Evolutionary conservation across 1,284 basidiomycete genomes (phyloP), one percentile per base, ranked within the genome.

Genomic region (Austroboletus niveus): DNA sequence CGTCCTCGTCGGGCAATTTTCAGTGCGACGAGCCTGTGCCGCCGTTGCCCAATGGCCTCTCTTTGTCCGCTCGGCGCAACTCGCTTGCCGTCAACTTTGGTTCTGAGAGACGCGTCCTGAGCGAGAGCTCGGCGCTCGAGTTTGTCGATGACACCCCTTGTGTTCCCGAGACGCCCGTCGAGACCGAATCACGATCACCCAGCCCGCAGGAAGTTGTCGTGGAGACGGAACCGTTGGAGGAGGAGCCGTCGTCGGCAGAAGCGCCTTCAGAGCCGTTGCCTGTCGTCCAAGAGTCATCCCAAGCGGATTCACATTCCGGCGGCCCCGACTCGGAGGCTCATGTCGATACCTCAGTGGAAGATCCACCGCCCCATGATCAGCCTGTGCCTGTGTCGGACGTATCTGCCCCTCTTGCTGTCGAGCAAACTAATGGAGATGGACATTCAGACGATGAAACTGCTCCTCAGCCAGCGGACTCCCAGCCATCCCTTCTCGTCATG

Each of bases 81-180:
- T 69, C 68, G 47, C 42, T 70, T 15, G 60, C 67, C 15, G 41
- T 60, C 43, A 49, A 56, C 10, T 61, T 68, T 51, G 56, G 54
- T 12, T 45, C 57, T 24, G 57, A 42, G 22, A 56, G 53, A 50
- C 61, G 57, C 24, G 59, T 49, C 31, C 36, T 55, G 53, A 62
- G 54, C 39, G 10, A 48, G n/a, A 53, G 48, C 14, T 52, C 12
- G 11, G n/a, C 36, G 5, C 36, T 14, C 7, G 42, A 48, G 36
- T 10, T 20, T 1, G 42, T 39, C 22, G 51, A 60, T 34, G 40
- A 48, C 41, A 4, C 17, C 48, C 4, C 45, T 53, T 17, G 27
- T 29, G 27, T 42, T 2, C 44, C 51, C 14, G 58, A 51, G 24
- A 52, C 60, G n/a, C 49, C 52, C 8, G 45, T 49, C 8, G 49